These are phyloP conservation scores for Debaryomyces maramus DNA, from an alignment of 805 yeast genomes.

Conservation along the genomic window DNA sequence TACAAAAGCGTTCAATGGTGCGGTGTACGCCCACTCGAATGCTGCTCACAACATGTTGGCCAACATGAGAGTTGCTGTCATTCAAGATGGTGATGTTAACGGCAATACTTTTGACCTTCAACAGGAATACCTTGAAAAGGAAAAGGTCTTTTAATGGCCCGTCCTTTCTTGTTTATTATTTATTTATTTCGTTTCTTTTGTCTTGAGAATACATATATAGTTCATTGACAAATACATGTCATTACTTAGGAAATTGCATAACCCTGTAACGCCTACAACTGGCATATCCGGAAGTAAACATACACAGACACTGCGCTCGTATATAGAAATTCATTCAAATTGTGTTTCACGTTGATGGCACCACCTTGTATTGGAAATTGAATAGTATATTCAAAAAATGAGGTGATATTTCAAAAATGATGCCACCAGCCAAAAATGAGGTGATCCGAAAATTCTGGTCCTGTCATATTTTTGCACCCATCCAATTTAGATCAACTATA, in stretches of 20 bases:
- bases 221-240: too few species aligned
- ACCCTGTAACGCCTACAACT: too few species aligned
- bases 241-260: too few species aligned
- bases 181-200: too few species aligned
- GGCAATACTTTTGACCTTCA: conserved; percentile 54
- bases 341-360: too few species aligned
- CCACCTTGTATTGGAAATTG: too few species aligned
- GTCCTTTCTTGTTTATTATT: too few species aligned
- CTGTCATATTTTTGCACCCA: not conserved
- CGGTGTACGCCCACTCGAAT: conserved; percentile 80
- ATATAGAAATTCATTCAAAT: too few species aligned
- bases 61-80: conserved; percentile 78
- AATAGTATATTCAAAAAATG: not conserved
- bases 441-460: not conserved
- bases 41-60: conserved; percentile 85
- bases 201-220: too few species aligned
- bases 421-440: not conserved
- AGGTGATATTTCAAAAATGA: not conserved
- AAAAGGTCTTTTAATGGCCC: conserved; percentile 13
- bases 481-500: too few species aligned
- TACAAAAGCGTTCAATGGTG: conserved; percentile 81
- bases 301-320: too few species aligned
- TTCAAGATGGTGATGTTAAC: conserved; percentile 63
- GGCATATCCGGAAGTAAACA: too few species aligned
- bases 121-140: conserved; percentile 44